These are phyloP conservation scores for Straminergon stramineum DNA, from an alignment of 225 moss, liverwort and hornwort genomes.

Conservation along the genomic window DNA sequence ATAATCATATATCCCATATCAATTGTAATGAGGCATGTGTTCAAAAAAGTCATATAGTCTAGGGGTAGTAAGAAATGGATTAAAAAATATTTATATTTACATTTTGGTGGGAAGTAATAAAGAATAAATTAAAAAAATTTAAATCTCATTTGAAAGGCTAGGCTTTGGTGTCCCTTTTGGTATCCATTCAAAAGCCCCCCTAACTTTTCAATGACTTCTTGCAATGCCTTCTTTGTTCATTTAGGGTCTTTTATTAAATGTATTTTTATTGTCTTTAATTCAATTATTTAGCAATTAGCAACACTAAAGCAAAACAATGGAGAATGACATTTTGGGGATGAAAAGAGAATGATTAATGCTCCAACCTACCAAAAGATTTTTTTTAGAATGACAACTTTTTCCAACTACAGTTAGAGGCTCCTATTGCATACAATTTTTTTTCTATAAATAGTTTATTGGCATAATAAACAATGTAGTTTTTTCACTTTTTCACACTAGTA, in stretches of 20 bases:
- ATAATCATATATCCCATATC: neutral
- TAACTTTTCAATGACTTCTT: neutral
- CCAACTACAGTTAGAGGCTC: neutral
- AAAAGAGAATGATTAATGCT: neutral
- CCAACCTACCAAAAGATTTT: neutral
- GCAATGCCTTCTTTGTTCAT: neutral
- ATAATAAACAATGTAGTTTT: neutral
- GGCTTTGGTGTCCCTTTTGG: too few relatives aligned
- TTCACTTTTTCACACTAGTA: neutral
- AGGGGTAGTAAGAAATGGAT: neutral
- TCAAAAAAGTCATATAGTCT: neutral
- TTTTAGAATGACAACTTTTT: neutral
- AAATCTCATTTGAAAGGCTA: too few relatives aligned
- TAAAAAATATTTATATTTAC: neutral
- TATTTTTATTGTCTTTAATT: neutral
- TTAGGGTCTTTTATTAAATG: fast-evolving
- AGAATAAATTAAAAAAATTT: too few relatives aligned
- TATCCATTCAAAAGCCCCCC: too few relatives aligned
- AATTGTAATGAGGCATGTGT: neutral
- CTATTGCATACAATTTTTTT: neutral
- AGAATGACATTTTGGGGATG: neutral
- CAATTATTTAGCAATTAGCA: neutral
- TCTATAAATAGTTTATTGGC: neutral
- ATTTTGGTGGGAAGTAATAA: too few relatives aligned
- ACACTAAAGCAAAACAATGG: neutral